These are phyloP conservation scores for Verticillium dahliae DNA, from an alignment of 2,329 filamentous ascomycete species.

Conservation along the genomic window DNA sequence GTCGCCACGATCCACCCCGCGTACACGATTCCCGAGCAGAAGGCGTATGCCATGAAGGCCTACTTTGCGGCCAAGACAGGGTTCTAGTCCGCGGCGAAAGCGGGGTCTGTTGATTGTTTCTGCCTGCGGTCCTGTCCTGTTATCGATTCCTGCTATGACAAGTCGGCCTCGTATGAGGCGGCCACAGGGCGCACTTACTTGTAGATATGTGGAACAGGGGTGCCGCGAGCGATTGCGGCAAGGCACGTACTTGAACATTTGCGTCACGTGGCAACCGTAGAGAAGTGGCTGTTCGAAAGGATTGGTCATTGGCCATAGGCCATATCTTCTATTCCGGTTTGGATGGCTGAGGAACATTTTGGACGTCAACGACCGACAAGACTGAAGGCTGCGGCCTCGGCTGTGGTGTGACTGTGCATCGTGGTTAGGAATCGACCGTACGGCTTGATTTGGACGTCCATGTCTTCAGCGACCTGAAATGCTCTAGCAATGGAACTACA, in stretches of 20 bases:
- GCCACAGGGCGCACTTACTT: not conserved
- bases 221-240: not conserved
- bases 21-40: slow-evolving; percentile 72
- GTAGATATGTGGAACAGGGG: not conserved
- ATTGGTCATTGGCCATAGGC: not conserved
- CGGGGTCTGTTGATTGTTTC: not conserved
- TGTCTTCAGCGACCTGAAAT: not conserved
- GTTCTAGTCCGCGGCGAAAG: slow-evolving; percentile 35
- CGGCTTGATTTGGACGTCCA: not conserved
- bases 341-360: not conserved
- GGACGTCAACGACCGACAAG: not conserved
- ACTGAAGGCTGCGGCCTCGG: not conserved
- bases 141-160: not conserved
- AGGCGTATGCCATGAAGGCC: slow-evolving; percentile 55
- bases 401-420: not conserved
- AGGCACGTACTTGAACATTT: not conserved
- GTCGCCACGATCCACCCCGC: slow-evolving; percentile 72
- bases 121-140: not conserved
- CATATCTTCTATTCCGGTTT: not conserved
- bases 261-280: not conserved
- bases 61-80: slow-evolving; percentile 57
- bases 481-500: not conserved
- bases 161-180: not conserved
- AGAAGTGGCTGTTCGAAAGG: not conserved
- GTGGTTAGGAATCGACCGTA: not conserved